A percentile compares a stretch with the other conserved stretches of the same genome.
phyloP scores from a whole-genome alignment of 306 rosid species.

The Cicer arietinum region DNA sequence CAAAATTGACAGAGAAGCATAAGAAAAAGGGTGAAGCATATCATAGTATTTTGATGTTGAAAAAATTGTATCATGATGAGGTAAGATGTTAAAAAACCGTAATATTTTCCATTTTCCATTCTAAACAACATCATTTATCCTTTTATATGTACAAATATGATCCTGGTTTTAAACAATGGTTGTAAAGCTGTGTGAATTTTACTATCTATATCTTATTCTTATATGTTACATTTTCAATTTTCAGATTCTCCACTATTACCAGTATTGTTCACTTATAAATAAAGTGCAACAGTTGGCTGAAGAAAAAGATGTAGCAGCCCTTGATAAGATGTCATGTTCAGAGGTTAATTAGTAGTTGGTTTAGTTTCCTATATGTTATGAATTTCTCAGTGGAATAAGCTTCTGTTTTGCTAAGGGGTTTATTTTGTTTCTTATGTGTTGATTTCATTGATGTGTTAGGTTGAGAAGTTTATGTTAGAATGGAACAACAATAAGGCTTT shows the following conservation, averaged over 20 bases:
- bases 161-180: too few species aligned
- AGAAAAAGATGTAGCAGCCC: conserved; percentile 35
- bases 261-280: conserved; percentile 24
- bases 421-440: not conserved
- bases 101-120: too few species aligned
- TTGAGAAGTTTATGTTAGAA: conserved; percentile 39
- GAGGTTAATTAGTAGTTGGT: conserved; percentile 20
- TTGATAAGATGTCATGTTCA: conserved; percentile 18
- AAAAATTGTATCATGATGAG: conserved; percentile 4
- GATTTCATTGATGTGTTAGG: conserved; percentile 35
- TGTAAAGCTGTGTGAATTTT: too few species aligned
- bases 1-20: conserved; percentile 30
- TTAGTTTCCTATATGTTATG: not conserved
- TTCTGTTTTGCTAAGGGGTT: not conserved
- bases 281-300: conserved; percentile 30
- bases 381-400: too few species aligned
- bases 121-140: too few species aligned
- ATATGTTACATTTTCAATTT: not conserved
- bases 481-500: conserved; percentile 41
- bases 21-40: conserved; percentile 39
- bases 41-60: conserved; percentile 32
- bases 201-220: not conserved
- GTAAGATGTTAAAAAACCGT: too few species aligned
- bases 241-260: conserved; percentile 35
- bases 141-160: too few species aligned